Evolutionary conservation across 805 yeast genomes (phyloP).

Genomic region (Candida incommunis): DNA sequence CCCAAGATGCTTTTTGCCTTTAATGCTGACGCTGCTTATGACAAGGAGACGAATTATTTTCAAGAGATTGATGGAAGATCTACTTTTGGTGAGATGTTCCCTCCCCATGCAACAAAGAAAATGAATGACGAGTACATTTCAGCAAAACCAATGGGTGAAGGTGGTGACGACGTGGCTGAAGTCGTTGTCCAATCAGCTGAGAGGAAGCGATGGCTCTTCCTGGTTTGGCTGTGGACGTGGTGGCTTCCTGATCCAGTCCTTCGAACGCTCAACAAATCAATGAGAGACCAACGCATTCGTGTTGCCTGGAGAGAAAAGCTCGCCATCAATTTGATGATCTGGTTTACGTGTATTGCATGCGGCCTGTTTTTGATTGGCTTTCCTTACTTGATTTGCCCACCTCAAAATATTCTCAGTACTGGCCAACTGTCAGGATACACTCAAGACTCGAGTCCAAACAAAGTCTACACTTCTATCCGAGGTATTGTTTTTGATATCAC

Average conservation of each 20-base stretch:
- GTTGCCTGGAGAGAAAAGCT: slow-evolving; percentile 30
- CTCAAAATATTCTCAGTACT: slow-evolving; percentile 22
- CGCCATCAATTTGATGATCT: slow-evolving; percentile 27
- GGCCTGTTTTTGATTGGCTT: slow-evolving; percentile 24
- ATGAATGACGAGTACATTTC: slow-evolving; percentile 15
- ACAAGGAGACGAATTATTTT: slow-evolving; percentile 13
- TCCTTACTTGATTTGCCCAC: slow-evolving; percentile 27
- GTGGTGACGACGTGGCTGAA: slow-evolving; percentile 19
- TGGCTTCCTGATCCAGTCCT: slow-evolving; percentile 26
- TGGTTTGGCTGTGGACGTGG: slow-evolving; percentile 26
- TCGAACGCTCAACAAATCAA: slow-evolving; percentile 2
- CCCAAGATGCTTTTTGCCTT: slow-evolving; percentile 21
- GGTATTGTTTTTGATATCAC: slow-evolving; percentile 28
- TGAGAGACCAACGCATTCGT: slow-evolving; percentile 22
- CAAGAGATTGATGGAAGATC: slow-evolving; percentile 21
- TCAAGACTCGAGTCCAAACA: slow-evolving; percentile 15
- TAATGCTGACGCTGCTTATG: slow-evolving; percentile 16
- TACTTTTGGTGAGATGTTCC: slow-evolving; percentile 24
- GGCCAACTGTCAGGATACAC: slow-evolving; percentile 21
- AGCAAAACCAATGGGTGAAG: slow-evolving; percentile 17
- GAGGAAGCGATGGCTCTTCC: slow-evolving; percentile 23
- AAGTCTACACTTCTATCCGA: slow-evolving; percentile 22
- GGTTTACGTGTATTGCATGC: slow-evolving; percentile 23
- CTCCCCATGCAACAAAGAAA: slow-evolving; percentile 13
- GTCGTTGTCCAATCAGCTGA: slow-evolving; percentile 17